Evolutionary conservation across 169 alveolate species (phyloP).

Genomic region (Besnoitia besnoiti): DNA sequence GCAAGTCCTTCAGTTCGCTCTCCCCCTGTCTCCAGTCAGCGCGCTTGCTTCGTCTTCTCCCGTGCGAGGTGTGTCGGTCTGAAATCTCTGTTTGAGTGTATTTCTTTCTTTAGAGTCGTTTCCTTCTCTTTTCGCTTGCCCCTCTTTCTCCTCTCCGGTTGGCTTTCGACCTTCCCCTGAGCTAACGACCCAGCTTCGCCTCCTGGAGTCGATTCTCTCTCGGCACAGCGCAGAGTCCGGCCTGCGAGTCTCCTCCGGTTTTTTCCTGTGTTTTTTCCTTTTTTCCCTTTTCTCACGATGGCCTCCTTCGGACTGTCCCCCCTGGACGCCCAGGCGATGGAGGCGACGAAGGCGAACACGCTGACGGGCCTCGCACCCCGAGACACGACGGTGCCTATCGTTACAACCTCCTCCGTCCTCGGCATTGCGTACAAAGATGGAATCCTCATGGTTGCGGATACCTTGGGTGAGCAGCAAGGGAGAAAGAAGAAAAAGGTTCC

Average conservation of each 20-base stretch:
- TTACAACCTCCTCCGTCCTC: slow-evolving; percentile 42
- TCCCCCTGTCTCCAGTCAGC: neutral
- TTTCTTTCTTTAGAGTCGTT: neutral
- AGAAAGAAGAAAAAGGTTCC: neutral
- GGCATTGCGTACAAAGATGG: slow-evolving; percentile 31
- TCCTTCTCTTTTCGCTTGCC: too few relatives aligned
- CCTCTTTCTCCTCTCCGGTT: too few relatives aligned
- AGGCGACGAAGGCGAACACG: neutral
- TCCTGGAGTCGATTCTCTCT: too few relatives aligned
- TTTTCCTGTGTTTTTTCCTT: neutral
- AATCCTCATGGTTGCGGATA: slow-evolving; percentile 52
- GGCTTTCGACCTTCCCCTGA: too few relatives aligned
- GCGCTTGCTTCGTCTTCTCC: slow-evolving; percentile 12
- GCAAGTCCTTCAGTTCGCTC: neutral
- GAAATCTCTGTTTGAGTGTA: neutral
- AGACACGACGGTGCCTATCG: slow-evolving; percentile 32
- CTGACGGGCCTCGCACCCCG: slow-evolving; percentile 5
- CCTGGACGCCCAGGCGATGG: neutral
- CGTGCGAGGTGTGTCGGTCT: neutral
- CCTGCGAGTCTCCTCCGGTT: too few relatives aligned
- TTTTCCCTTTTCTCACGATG: neutral
- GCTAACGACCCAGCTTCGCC: too few relatives aligned
- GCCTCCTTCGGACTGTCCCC: neutral
- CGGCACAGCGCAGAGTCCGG: too few relatives aligned
- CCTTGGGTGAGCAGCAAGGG: slow-evolving; percentile 5